Conservation (phyloP, 139 green algal species). For the Coelastrella sp. region DNA sequence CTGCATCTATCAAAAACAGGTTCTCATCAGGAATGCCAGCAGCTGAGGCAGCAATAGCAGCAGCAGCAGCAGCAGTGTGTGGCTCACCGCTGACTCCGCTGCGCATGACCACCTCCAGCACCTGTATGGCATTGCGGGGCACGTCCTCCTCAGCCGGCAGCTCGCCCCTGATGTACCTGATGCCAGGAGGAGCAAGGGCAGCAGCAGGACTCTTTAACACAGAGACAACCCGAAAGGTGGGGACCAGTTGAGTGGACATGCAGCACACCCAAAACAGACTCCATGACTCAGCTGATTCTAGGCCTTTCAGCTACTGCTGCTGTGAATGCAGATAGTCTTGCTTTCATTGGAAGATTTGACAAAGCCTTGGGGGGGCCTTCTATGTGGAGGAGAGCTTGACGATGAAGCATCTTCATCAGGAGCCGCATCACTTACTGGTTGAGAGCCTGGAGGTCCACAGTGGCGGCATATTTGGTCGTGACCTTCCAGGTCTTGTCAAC, state of each 20-base stretch:
- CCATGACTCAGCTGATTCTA: no score
- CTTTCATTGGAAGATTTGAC: no score
- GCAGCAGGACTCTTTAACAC: no score
- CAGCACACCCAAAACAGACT: no score
- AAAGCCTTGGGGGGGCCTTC: no score
- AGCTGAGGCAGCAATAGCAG: background rate
- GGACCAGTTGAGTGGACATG: no score
- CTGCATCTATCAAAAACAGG: background rate
- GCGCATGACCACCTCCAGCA: constrained; percentile 51
- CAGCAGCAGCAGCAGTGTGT: background rate
- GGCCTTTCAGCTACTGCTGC: no score
- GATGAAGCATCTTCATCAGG: background rate
- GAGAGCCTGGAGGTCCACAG: constrained; percentile 39
- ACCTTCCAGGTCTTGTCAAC: constrained; percentile 44
- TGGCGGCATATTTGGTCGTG: constrained; percentile 46
- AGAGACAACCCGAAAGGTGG: no score
- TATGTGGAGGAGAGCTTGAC: no score
- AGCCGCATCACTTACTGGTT: background rate
- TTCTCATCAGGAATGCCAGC: background rate
- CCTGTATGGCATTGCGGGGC: constrained; percentile 37
- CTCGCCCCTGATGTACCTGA: constrained; percentile 6
- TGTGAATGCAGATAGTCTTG: no score
- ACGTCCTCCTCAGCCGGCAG: background rate
- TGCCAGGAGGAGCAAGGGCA: no score
- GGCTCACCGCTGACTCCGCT: constrained; percentile 46